phyloP scores from a whole-genome alignment of 192 early-diverging fungal species.

The Coemansia sp. region DNA sequence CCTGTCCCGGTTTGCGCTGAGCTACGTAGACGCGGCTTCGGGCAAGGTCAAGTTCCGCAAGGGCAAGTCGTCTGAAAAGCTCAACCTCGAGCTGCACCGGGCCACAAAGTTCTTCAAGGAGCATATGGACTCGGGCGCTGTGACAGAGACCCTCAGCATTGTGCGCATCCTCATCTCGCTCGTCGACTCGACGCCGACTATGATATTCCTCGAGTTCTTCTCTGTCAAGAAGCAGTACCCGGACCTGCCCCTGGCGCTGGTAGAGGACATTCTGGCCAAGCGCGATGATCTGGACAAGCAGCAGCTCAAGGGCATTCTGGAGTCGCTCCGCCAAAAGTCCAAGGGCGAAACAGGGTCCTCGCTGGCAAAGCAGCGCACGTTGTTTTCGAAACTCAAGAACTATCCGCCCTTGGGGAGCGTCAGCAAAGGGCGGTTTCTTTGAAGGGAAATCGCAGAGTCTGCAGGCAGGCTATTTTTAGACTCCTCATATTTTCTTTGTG shows the following conservation, averaged over 20 bases:
- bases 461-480: neutral
- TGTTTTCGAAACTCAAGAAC: conserved; percentile 48
- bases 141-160: conserved; percentile 76
- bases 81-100: conserved; percentile 69
- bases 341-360: conserved; percentile 49
- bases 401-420: conserved; percentile 37
- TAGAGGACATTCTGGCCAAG: conserved; percentile 86
- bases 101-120: conserved; percentile 77
- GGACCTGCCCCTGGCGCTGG: conserved; percentile 84
- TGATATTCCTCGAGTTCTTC: conserved; percentile 92
- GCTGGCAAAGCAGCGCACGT: conserved; percentile 47
- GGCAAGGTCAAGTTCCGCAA: conserved; percentile 62
- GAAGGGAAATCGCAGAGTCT: neutral
- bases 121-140: conserved; percentile 69
- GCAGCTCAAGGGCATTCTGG: conserved; percentile 83
- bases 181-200: conserved; percentile 74
- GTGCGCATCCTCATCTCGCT: conserved; percentile 79
- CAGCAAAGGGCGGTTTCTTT: conserved; percentile 10
- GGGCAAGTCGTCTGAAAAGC: conserved; percentile 65
- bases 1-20: conserved; percentile 78
- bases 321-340: conserved; percentile 59
- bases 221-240: conserved; percentile 85
- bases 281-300: conserved; percentile 90
- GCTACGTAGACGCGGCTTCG: conserved; percentile 80
- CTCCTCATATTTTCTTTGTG: neutral